Conservation (phyloP, 2,329 filamentous ascomycete species). For the Exophiala sp. region DNA sequence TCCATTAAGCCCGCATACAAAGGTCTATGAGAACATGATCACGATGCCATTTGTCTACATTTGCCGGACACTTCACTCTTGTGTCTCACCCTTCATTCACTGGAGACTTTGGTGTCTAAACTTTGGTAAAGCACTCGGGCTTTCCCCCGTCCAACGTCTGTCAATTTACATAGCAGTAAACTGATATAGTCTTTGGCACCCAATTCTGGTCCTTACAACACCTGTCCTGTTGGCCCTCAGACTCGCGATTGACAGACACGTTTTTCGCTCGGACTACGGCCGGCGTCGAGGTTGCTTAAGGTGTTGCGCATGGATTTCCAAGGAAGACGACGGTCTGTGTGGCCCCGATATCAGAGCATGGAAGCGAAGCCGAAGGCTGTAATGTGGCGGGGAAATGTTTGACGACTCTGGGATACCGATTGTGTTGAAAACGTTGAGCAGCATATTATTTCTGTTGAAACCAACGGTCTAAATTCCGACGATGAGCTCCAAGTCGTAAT, state of each 20-base stretch:
- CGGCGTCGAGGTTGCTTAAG: constrained; percentile 2
- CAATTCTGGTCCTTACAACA: constrained; percentile 6
- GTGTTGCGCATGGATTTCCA: background rate
- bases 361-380: background rate
- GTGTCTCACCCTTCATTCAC: background rate
- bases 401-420: too few species aligned
- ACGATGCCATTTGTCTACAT: too few species aligned
- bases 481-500: too few species aligned
- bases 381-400: background rate
- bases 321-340: background rate
- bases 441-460: too few species aligned
- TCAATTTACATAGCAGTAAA: too few species aligned
- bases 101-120: background rate
- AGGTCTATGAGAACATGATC: too few species aligned
- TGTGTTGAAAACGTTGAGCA: too few species aligned
- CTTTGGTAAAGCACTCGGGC: background rate
- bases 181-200: too few species aligned
- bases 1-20: too few species aligned
- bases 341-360: background rate
- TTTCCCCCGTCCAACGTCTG: background rate
- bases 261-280: background rate
- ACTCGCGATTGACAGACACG: background rate
- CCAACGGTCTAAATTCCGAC: too few species aligned
- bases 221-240: background rate
- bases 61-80: too few species aligned